Evolutionary conservation across 176 grass and related monocot genomes (phyloP), one percentile per base, ranked within the genome.

Genomic region (Pharus latifolius): DNA sequence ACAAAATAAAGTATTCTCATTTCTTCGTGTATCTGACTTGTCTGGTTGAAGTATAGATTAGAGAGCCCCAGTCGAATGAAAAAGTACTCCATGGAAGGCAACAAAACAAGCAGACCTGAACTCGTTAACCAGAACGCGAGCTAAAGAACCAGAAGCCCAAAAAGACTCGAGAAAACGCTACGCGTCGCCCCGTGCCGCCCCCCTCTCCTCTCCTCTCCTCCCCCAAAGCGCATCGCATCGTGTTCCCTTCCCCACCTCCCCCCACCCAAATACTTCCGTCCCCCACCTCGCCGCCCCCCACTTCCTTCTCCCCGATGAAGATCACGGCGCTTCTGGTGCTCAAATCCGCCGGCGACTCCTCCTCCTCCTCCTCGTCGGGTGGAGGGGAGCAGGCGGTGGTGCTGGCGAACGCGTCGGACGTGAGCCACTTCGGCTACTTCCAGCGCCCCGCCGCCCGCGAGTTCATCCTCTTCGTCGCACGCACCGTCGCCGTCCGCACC

Each of bases 401-500:
- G 41, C 58, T 92, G 25, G 85, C 90, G 1, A 88, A 85, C 82
- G 78, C 85, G 29, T 56, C 85, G 23, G 85, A 92, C 53, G 82
- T 89, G 8, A 86, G 78, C 74, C 82, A 72, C 48, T 89, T 89
- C 29, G 82, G 90, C 16, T 92, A 64, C 78, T 88, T 92, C 73
- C 82, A 83, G 64, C 66, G 85, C 13, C 18, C 45, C 12, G 57
- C 82, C 9, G 85, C 82, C 35, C 76, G 78, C 44, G 85, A 88
- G 90, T 85, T 92, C 81, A 92, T 92, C 56, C 30, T 79, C 65
- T 85, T 92, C 73, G 81, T 88, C 52, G 78, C 81, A 35, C 89
- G 89, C 70, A 88, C 85, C 49, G 85, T 85, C 53, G 81, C 90
- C 43, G 61, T 85, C 49, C 74, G 90, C 38, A 86, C 82, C 18